Conservation (phyloP, 2,329 filamentous ascomycete species). For the Penicillium olsonii region DNA sequence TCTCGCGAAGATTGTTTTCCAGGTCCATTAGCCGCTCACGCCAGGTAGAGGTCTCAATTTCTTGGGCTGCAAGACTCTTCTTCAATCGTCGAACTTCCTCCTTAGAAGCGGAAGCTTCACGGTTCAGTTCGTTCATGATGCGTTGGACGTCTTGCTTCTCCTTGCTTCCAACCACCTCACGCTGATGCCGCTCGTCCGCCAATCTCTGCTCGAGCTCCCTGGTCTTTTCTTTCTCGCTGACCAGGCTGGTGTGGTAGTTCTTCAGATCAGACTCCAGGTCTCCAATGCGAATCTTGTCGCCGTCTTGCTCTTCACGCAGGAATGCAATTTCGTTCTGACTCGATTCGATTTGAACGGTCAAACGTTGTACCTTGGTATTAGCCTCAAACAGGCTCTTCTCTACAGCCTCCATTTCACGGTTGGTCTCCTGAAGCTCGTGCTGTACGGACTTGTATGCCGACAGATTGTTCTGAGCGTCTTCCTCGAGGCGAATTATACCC, state of each 20-base stretch:
- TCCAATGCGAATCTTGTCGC: conserved; percentile 96
- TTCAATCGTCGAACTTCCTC: conserved; percentile 81
- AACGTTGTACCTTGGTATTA: conserved; percentile 81
- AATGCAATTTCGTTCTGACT: conserved; percentile 92
- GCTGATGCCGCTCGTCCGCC: conserved; percentile 77
- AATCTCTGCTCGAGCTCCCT: conserved; percentile 74
- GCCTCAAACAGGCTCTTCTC: conserved; percentile 82
- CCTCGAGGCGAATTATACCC: conserved; percentile 80
- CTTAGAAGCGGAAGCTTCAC: conserved; percentile 76
- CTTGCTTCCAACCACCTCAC: conserved; percentile 79
- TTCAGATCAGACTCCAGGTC: conserved; percentile 84
- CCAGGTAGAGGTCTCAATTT: conserved; percentile 87
- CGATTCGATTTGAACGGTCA: conserved; percentile 89
- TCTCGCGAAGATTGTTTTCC: conserved; percentile 83
- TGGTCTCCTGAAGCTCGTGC: conserved; percentile 77
- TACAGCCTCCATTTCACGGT: conserved; percentile 81
- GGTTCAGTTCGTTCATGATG: conserved; percentile 88
- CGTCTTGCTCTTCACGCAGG: conserved; percentile 92
- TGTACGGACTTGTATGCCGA: conserved; percentile 81
- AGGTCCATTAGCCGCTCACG: conserved; percentile 88
- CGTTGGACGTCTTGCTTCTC: conserved; percentile 96
- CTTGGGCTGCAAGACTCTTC: conserved; percentile 78
- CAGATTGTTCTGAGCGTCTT: conserved; percentile 79
- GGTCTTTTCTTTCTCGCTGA: conserved; percentile 78
- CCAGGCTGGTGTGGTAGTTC: conserved; percentile 74